Percentiles rank a stretch among this genome's conserved stretches.
These are phyloP conservation scores for Asterophora lycoperdoides DNA, from an alignment of 768 basidiomycete genomes.

Conservation along the genomic window DNA sequence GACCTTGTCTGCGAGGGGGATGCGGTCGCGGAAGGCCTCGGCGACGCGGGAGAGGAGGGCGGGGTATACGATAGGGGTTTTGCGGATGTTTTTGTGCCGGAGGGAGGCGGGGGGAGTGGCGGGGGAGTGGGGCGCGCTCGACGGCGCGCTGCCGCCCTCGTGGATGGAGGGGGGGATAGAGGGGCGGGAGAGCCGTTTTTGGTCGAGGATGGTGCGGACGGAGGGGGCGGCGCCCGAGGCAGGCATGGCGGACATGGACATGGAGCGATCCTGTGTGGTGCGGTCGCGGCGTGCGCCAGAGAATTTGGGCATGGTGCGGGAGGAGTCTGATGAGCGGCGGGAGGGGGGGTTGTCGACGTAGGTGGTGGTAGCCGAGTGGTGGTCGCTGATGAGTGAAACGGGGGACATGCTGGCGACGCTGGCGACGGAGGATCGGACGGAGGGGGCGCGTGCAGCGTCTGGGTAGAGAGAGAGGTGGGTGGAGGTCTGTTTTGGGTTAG, in stretches of 20 bases:
- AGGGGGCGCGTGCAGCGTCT: slow-evolving; percentile 44
- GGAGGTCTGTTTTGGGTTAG: slow-evolving; percentile 24
- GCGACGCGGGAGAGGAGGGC: slow-evolving; percentile 93
- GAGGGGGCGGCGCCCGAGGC: slow-evolving; percentile 51
- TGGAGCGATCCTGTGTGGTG: slow-evolving; percentile 60
- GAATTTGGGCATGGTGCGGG: slow-evolving; percentile 53
- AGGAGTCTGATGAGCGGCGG: slow-evolving; percentile 69
- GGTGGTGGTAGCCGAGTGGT: slow-evolving; percentile 23
- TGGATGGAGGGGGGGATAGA: slow-evolving; percentile 28
- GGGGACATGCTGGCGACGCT: slow-evolving; percentile 37
- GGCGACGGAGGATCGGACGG: slow-evolving; percentile 38
- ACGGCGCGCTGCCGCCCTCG: no score
- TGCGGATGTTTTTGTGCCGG: slow-evolving; percentile 41
- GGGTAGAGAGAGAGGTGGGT: slow-evolving; percentile 54
- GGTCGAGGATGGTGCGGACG: slow-evolving; percentile 44
- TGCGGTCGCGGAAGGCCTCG: slow-evolving; percentile 84
- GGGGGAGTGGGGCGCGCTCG: no score
- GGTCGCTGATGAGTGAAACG: slow-evolving; percentile 25
- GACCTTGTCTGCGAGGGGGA: slow-evolving; percentile 69
- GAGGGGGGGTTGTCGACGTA: slow-evolving; percentile 24
- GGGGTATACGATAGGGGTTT: slow-evolving; percentile 86
- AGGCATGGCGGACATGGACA: slow-evolving; percentile 80
- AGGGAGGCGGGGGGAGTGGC: slow-evolving; percentile 37
- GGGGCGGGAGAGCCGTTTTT: slow-evolving; percentile 30
- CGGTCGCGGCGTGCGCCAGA: slow-evolving; percentile 55